A percentile compares a stretch with the other conserved stretches of the same genome.
These are phyloP conservation scores for Lactarius sp. DNA, from an alignment of 768 basidiomycete genomes.

Conservation along the genomic window DNA sequence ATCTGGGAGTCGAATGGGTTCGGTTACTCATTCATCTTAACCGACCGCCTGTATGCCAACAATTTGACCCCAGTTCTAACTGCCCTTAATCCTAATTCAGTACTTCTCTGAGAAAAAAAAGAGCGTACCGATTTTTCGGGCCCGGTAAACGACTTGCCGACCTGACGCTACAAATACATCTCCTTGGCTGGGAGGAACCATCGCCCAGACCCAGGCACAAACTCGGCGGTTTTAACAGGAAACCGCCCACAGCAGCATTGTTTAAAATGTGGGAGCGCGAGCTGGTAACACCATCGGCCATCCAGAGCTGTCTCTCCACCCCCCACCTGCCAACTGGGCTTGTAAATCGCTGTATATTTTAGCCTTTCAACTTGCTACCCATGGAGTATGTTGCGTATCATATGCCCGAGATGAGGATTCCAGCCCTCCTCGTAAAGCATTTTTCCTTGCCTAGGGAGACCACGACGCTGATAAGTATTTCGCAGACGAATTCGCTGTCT, in stretches of 20 bases:
- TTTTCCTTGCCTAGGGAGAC: background rate
- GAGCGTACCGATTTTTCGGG: background rate
- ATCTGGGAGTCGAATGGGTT: background rate
- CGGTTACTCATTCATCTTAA: background rate
- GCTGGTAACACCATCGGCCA: background rate
- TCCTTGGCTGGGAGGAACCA: background rate
- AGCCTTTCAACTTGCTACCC: background rate
- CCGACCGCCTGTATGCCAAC: background rate
- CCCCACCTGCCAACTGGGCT: background rate
- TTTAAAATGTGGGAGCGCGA: background rate
- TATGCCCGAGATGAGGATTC: background rate
- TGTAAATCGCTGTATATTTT: constrained; percentile 9
- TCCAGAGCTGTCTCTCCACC: background rate
- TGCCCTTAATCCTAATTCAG: background rate
- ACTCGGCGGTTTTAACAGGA: background rate
- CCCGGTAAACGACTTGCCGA: background rate
- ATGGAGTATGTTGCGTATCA: constrained; percentile 8
- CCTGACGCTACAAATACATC: constrained; percentile 1
- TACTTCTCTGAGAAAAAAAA: constrained; percentile 1
- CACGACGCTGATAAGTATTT: background rate
- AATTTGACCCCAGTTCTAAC: background rate
- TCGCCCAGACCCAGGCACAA: constrained; percentile 1
- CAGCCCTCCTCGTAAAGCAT: background rate
- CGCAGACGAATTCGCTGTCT: background rate
- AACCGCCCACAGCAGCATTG: background rate